Evolutionary conservation across 495 filamentous ascomycete genomes (phyloP), one percentile per base, ranked within the genome.

Genomic region (Penicillium maclennaniae): DNA sequence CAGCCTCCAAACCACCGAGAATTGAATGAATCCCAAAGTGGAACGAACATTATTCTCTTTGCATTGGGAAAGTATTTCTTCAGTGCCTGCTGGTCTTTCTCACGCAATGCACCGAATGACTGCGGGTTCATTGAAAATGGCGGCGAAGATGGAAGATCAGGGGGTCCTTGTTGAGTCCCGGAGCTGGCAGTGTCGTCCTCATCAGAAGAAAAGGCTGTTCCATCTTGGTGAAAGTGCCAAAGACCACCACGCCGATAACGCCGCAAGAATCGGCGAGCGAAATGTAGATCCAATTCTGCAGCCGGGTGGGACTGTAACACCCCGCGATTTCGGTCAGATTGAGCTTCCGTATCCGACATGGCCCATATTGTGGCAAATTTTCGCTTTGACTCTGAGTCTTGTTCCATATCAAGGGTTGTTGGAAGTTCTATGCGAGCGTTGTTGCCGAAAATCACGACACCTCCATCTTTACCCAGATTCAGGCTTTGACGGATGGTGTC

Each of bases 1-100:
- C 72, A 71, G n/a, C 79, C 81, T 0, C 81, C 70, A 62, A 80
- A 86, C 83, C 83, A 87, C 25, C 80, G 66, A 6, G 78, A 75
- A 40, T 75, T 69, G 34, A 75, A 69, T n/a, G 78, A 71, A 58
- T 86, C 79, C 77, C 82, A 88, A 1, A 87, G 62, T 0, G 84
- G 83, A 26, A 79, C 66, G 51, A 82, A 78, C 9, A 78, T 58
- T 19, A 65, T 49, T n/a, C 58, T 31, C 7, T 31, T 31, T 12
- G 27, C 27, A 31, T 31, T 31, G 10, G 27, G 51, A 23, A 71
- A 71, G 47, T 62, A 53, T 36, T 53, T 53, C 27, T 55, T 62
- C 25, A 74, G 40, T 6, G 55, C 40, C 28, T 49, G 49, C 3
- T 60, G 52, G 27, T 71, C 66, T 52, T 31, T 31, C 55, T 42